Evolutionary conservation across 148 eudicot species (phyloP).

Genomic region (Fagopyrum tataricum): DNA sequence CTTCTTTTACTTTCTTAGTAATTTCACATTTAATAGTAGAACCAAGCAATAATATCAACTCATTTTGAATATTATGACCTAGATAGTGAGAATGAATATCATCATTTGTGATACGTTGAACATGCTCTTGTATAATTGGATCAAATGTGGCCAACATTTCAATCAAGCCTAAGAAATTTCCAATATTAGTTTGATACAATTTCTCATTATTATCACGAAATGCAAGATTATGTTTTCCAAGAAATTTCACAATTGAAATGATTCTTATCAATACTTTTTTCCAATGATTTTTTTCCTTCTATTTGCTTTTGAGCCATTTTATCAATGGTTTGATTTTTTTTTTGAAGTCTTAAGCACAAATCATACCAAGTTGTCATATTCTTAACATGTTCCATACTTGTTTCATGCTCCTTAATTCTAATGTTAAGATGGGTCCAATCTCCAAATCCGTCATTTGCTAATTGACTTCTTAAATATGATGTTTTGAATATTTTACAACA

Average conservation of each 20-base stretch:
- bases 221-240: neutral
- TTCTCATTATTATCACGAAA: constrained; percentile 12
- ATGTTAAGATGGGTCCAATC: constrained; percentile 7
- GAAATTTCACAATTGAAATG: neutral
- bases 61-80: too few relatives aligned
- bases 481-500: constrained; percentile 22
- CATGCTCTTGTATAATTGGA: too few relatives aligned
- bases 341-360: constrained; percentile 11
- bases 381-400: constrained; percentile 5
- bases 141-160: too few relatives aligned
- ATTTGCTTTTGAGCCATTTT: constrained; percentile 6
- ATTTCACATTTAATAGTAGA: too few relatives aligned
- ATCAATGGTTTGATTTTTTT: constrained; percentile 14
- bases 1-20: too few relatives aligned
- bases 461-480: constrained; percentile 11
- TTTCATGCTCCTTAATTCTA: constrained; percentile 3
- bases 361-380: constrained; percentile 10
- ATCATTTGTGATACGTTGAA: too few relatives aligned
- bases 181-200: constrained; percentile 14
- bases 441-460: constrained; percentile 21
- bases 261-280: constrained; percentile 12
- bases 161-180: constrained; percentile 19
- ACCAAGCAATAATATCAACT: too few relatives aligned
- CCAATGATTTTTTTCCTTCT: constrained; percentile 7
- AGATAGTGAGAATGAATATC: too few relatives aligned